Evolutionary conservation across 805 yeast species (phyloP), one percentile per base, ranked within the genome.

Genomic region (Candida bentonensis): DNA sequence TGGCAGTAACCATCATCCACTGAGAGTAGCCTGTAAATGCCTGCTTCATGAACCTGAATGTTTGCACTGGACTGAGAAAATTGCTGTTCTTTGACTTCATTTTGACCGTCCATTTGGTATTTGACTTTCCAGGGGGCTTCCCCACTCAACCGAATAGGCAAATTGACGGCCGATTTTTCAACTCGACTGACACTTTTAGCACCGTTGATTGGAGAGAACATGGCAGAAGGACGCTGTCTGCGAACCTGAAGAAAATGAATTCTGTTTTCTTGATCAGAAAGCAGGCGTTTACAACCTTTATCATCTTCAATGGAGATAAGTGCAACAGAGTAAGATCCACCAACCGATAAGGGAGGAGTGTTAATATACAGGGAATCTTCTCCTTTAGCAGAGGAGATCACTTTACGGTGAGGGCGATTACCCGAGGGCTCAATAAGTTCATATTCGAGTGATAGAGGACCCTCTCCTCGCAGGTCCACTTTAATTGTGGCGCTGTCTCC

Each of bases 261-360:
- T 30, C 36, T 30, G 20, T 30, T 30, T 17, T 82, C 88, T 21
- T 73, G 72, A 17, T 73, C 76, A 40, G 76, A 72, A 46, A 83
- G 63, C 11, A 74, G 76, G n/a, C 84, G 89, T 20, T 72, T 69
- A 63, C 99, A 92, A 0, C 79, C 78, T 9, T 82, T 74, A n/a
- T 74, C 70, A 58, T 92, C 99, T 21, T 70, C 70, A 2, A 84
- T 75, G 9, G 83, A 71, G 2, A 74, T 69, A 48, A 92, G 57
- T 1, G 76, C 68, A 1, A 89, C 61, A 22, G 72, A 70, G 58
- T 76, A 87, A n/a, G 73, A 70, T 3, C 96, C 95, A 20, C 95
- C 95, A 21, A 66, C 62, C 2, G 59, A 58, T 44, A 83, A 69
- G 1, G 62, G 55, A 0, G 84, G 80, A 0, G 85, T 74, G 5